Evolutionary conservation across 495 filamentous ascomycete species (phyloP), one percentile per base, ranked within the genome.

Genomic region (Chaetomium fimeti): DNA sequence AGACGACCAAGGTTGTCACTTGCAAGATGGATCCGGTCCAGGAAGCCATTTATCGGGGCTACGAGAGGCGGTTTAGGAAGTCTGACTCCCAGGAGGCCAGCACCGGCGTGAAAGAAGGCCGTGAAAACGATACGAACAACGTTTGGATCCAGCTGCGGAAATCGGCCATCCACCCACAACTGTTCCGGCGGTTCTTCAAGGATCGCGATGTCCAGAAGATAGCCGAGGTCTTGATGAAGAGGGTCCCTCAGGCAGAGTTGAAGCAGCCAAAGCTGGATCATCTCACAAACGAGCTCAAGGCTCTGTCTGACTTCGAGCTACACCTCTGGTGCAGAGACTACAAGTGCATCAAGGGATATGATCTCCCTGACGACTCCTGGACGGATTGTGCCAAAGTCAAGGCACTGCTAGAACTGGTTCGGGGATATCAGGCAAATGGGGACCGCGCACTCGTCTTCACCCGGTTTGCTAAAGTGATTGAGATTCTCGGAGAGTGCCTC

Each of bases 351-450:
- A 79, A 82, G 1, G 83, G 85, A 40, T 93, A 88, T 69, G 83
- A 85, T 54, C 79, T 97, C 43, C 84, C 88, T 40, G 83, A 89
- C 55, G 74, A 87, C 20, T 88, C 92, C 56, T 97, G 92, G 92
- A 90, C 96, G 85, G 86, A 95, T 64, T 89, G 88, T n/a, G 93
- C 93, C 22, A 98, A 98, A 72, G 86, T 98, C 38, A 81, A 87
- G 60, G 86, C 89, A 45, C 82, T 98, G 20, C 81, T 87, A 47
- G 83, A 87, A 63, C 83, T 98, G 28, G 81, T 98, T 0, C 77
- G 78, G 13, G 74, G 81, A 8, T 96, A 90, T 77, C 88, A 87
- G 69, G 79, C 83, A 61, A 93, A 92, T 40, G 94, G 94, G 0
- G 93, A 98, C 69, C 86, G 93, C 1, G 85, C 88, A 0, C 82